Conservation (phyloP, 768 basidiomycete species). For the Kwoniella shandongensis region DNA sequence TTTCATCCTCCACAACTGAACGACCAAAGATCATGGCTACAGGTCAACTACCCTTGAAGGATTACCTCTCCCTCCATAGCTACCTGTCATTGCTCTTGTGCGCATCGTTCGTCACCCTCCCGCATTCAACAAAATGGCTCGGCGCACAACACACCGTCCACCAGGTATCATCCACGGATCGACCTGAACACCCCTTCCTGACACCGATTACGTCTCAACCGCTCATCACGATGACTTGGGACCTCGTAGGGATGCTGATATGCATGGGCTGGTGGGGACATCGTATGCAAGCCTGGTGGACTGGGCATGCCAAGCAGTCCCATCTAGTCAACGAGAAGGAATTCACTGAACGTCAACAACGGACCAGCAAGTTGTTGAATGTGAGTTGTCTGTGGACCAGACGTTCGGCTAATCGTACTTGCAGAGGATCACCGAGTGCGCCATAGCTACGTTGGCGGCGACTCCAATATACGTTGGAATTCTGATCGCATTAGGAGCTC, state of each 20-base stretch:
- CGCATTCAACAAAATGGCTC: conserved; percentile 28
- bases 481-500: conserved; percentile 10
- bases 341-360: conserved; percentile 26
- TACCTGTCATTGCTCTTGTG: conserved; percentile 36
- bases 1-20: neutral
- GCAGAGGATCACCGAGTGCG: conserved; percentile 24
- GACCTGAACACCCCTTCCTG: conserved; percentile 71
- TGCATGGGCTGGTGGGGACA: conserved; percentile 72
- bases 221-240: conserved; percentile 61
- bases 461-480: conserved; percentile 55
- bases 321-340: conserved; percentile 13
- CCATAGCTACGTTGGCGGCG: conserved; percentile 48
- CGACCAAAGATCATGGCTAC: neutral
- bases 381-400: conserved; percentile 10
- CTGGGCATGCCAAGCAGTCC: neutral
- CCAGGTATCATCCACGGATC: conserved; percentile 55
- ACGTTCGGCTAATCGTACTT: neutral
- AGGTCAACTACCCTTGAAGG: conserved; percentile 26
- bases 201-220: conserved; percentile 67
- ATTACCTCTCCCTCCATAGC: conserved; percentile 39
- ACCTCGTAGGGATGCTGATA: conserved; percentile 60
- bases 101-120: conserved; percentile 38
- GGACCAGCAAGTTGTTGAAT: conserved; percentile 4
- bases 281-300: conserved; percentile 63
- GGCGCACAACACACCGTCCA: conserved; percentile 6